A percentile compares a stretch with the other conserved stretches of the same genome.
These are phyloP conservation scores for Fusarium sp. DNA, from an alignment of 2,329 filamentous ascomycete genomes.

Conservation along the genomic window DNA sequence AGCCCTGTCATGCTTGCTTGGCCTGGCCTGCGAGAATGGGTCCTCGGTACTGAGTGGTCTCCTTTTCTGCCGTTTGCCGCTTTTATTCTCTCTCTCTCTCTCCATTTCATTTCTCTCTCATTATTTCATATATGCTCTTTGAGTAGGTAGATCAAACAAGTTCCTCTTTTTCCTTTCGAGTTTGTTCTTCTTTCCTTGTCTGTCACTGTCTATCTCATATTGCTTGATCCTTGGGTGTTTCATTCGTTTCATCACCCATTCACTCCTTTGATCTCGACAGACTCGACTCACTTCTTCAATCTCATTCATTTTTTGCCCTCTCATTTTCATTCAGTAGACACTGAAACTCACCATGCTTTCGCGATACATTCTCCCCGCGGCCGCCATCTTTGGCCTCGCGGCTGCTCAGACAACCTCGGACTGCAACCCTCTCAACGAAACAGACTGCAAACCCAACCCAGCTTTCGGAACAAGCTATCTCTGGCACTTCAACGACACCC, in stretches of 20 bases:
- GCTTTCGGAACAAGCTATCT: conserved; percentile 72
- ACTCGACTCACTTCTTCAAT: conserved; percentile 5
- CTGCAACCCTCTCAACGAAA: conserved; percentile 78
- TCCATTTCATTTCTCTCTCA: background rate
- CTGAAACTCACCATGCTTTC: conserved; percentile 36
- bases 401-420: conserved; percentile 77
- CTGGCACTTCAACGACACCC: conserved; percentile 71
- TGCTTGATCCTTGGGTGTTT: conserved; percentile 24
- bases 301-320: background rate
- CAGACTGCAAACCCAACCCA: conserved; percentile 72
- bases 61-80: conserved; percentile 13
- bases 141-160: background rate
- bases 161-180: conserved; percentile 12
- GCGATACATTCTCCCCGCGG: conserved; percentile 43
- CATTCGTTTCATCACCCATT: conserved; percentile 23
- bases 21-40: conserved; percentile 26
- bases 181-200: conserved; percentile 21
- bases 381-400: conserved; percentile 55
- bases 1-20: background rate
- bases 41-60: conserved; percentile 21
- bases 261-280: conserved; percentile 35
- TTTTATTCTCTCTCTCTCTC: background rate
- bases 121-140: conserved; percentile 6
- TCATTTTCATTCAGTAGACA: conserved; percentile 8
- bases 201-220: conserved; percentile 9